phyloP scores from a whole-genome alignment of 148 eudicot species.

The Rhododendron williamsianum region DNA sequence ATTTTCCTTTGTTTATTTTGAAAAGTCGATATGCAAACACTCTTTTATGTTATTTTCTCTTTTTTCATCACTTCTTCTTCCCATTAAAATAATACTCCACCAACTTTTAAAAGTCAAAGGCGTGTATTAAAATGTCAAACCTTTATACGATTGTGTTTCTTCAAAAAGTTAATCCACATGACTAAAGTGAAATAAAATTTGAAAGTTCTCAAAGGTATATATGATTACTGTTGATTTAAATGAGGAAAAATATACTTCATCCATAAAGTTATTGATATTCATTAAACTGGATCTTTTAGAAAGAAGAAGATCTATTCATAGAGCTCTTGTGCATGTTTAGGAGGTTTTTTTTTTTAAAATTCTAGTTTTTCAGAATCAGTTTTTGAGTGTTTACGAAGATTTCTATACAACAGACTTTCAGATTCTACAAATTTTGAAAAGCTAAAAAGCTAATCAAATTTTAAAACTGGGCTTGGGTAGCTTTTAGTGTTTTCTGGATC shows the following conservation, averaged over 20 bases:
- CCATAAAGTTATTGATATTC: background rate
- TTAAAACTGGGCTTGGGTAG: background rate
- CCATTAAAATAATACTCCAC: background rate
- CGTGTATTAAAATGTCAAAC: background rate
- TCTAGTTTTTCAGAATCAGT: background rate
- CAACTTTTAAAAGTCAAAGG: background rate
- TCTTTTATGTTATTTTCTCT: background rate
- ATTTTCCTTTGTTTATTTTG: too few species aligned
- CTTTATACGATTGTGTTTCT: background rate
- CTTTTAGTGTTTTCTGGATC: background rate
- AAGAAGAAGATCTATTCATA: background rate
- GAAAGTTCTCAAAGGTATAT: background rate
- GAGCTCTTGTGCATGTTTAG: background rate
- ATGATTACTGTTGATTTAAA: background rate
- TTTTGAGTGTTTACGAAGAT: background rate
- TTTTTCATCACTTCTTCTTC: background rate
- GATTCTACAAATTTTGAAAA: background rate
- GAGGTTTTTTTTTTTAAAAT: background rate
- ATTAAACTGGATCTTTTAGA: background rate
- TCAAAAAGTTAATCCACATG: background rate
- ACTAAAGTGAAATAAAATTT: background rate
- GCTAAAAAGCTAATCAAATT: background rate
- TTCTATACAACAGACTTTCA: background rate
- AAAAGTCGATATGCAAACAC: background rate
- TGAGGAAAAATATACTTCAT: background rate